Base-by-base conservation (phyloP, 1,139 yeast genomes). In the Wickerhamomyces sp. region DNA sequence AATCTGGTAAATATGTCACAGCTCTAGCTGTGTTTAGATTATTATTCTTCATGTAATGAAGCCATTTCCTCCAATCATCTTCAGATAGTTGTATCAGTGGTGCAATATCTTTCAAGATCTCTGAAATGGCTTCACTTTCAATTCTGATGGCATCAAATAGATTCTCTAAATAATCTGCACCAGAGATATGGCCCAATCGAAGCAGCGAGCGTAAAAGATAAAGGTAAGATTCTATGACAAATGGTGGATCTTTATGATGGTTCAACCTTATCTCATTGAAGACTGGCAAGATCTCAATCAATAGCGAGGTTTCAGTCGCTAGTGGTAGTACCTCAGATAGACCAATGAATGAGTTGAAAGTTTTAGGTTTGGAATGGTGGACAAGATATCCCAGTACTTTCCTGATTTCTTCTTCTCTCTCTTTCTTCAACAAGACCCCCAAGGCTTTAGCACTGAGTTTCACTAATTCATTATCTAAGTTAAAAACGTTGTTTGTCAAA, bases 391-490 rank as follows among this genome's bases (percentile, higher is more conserved):
- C 34, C 7, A 27, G 30, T 2, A 33, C n/a, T 2, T 32, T 15
- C 30, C 47, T 45, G 11, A 45, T 34, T 2, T 27, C 13, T 1
- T 31, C 8, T 26, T 44, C 30, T 10, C 39, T 39, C 1, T 30
- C 27, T 2, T 33, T 10, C 13, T 23, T n/a, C 1, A 56, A 31
- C 7, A 56, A 33, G 1, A n/a, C 10, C 9, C 15, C 27, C 10
- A 58, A 38, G 3, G 59, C 53, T 15, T 44, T 37, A 1, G 60
- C 47, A 31, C 65, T 57, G 15, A 60, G 41, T 32, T 52, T 56
- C 2, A 57, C 61, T 6, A 57, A 39, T 1, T 53, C 53, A 29
- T 54, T 43, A 49, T 66, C 66, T 11, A 58, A 36, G 42, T 63
- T 65, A 27, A 45, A 44, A 3, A 62, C 41, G 39, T 62, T 56